Base-by-base conservation (phyloP, 1,284 basidiomycete species). In the Trichosporon coremiiforme region DNA sequence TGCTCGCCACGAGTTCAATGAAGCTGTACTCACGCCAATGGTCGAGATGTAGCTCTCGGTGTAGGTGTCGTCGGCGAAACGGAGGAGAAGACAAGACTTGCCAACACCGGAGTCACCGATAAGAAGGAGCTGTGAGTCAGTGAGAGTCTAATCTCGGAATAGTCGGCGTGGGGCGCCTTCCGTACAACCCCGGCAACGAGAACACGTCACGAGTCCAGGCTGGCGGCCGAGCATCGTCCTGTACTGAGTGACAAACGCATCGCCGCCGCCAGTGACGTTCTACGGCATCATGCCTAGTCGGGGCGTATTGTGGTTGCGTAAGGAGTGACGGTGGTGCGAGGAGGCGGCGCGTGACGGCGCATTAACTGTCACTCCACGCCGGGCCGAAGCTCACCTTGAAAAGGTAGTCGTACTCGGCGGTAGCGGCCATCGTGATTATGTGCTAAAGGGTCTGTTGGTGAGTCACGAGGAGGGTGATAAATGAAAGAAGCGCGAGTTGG, bases 61-160 rank as follows among this genome's bases (percentile, higher is more conserved):
- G 88, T 98, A 99, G 70, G 96, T 96, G 85, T 99, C 97, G 85
- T 99, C 97, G 78, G 95, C 96, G 84, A 99, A 99, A 82, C 97
- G 94, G 71, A 99, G 89, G 69, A 99, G 90, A 72, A 99, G 87
- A 87, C 97, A 99, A 64, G 96, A 98, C 90, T 99, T 87, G 72
- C 96, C 96, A 77, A 98, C 96, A 86, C 97, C 96, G 76, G 96
- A 98, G 87, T 88, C 87, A 75, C 87, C 87, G 78, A 88, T 88
- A 66, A 88, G 84, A 68, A 87, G 83, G 75, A 98, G 93, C 88
- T 86, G 75, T 70, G 22, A 5, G 62, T 66, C 25, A 53, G 70
- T 35, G 22, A n/a, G 29, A 31, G 20, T 53, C 9, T 20, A 15
- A 12, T 47, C 17, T n/a, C 12, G 63, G 57, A n/a, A 17, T 64